These are phyloP conservation scores for Astrephomene gubernaculifera DNA, from an alignment of 139 green algal genomes.

Conservation along the genomic window DNA sequence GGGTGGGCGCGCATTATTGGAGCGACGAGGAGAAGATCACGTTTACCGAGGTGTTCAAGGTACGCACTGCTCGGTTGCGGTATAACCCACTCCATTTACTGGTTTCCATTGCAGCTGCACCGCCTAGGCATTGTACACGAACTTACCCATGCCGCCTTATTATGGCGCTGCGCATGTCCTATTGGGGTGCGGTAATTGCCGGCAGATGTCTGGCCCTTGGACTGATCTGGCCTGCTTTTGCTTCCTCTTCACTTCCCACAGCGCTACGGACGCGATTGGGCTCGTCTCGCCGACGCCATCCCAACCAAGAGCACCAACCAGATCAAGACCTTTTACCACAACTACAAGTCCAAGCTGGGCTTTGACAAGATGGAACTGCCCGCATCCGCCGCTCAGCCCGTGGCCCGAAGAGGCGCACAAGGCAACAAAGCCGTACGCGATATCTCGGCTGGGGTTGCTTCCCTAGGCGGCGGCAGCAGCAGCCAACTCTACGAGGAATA, in stretches of 20 bases:
- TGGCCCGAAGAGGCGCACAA: constrained; percentile 4
- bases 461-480: neutral
- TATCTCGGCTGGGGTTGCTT: too few species aligned
- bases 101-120: too few species aligned
- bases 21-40: constrained; percentile 63
- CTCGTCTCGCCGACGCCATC: constrained; percentile 63
- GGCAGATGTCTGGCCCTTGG: too few species aligned
- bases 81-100: too few species aligned
- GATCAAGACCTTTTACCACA: constrained; percentile 88
- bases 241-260: neutral
- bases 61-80: too few species aligned
- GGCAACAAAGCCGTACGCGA: too few species aligned
- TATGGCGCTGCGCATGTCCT: too few species aligned
- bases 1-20: constrained; percentile 55
- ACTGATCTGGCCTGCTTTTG: too few species aligned
- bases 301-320: constrained; percentile 76
- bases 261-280: constrained; percentile 76
- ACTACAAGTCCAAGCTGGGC: constrained; percentile 79
- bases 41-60: constrained; percentile 64
- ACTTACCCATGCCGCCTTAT: too few species aligned
- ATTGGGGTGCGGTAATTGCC: too few species aligned
- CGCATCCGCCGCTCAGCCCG: neutral
- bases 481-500: neutral
- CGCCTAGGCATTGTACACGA: too few species aligned
- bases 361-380: constrained; percentile 49